These are phyloP conservation scores for Mucuna pruriens DNA, from an alignment of 306 rosid genomes.

Conservation along the genomic window DNA sequence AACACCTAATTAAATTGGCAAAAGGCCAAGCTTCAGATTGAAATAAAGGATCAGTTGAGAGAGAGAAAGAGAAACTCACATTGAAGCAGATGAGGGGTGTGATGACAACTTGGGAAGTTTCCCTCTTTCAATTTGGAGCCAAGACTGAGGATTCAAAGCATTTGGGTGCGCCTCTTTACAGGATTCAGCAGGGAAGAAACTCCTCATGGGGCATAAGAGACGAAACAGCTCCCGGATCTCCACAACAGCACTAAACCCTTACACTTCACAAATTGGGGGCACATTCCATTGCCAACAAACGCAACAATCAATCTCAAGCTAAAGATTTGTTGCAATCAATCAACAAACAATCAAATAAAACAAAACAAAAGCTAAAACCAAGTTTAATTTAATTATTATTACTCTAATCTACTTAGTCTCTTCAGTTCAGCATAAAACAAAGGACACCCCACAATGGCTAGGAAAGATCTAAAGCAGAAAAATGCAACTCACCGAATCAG, in stretches of 20 bases:
- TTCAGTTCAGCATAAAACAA: conserved; percentile 16
- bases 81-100: conserved; percentile 67
- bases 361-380: conserved; percentile 24
- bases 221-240: conserved; percentile 80
- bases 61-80: conserved; percentile 58
- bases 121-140: conserved; percentile 95
- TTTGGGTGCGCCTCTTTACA: conserved; percentile 76
- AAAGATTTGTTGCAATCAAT: not conserved
- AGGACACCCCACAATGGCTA: conserved; percentile 20
- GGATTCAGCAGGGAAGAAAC: conserved; percentile 83
- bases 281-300: conserved; percentile 32
- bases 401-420: conserved; percentile 17
- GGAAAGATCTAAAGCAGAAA: conserved; percentile 55
- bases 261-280: conserved; percentile 21
- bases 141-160: conserved; percentile 84
- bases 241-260: conserved; percentile 53
- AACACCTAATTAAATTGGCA: conserved; percentile 12
- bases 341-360: conserved; percentile 1
- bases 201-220: conserved; percentile 85
- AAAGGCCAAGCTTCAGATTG: not conserved
- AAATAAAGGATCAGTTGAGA: conserved; percentile 4
- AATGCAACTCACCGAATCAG: conserved; percentile 43
- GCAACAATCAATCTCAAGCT: conserved; percentile 7
- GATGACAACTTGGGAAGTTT: conserved; percentile 74
- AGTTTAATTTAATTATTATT: not conserved